Conservation (phyloP, 192 early-diverging fungal species). For the Phycomyces nitens region DNA sequence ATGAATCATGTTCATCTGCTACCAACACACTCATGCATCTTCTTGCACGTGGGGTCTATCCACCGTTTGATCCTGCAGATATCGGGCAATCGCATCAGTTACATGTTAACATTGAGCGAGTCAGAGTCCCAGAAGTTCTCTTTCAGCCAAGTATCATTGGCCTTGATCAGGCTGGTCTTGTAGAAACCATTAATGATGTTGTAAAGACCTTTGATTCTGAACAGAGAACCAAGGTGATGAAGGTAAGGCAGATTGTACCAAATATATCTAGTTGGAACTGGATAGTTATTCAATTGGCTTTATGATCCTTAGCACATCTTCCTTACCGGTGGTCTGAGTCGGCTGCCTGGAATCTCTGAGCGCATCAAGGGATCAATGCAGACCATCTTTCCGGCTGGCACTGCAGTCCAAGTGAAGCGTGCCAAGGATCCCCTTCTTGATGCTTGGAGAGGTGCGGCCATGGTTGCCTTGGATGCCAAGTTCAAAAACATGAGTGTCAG, state of each 20-base stretch:
- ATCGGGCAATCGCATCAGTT: conserved; percentile 73
- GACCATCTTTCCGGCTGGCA: conserved; percentile 59
- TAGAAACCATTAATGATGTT: conserved; percentile 71
- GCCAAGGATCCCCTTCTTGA: conserved; percentile 74
- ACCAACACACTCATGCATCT: conserved; percentile 72
- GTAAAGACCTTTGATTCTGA: conserved; percentile 52
- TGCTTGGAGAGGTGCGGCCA: conserved; percentile 84
- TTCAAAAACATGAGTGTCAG: conserved; percentile 55
- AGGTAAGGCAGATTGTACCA: conserved; percentile 35
- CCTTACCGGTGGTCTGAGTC: conserved; percentile 75
- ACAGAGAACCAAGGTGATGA: conserved; percentile 42
- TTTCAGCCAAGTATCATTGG: conserved; percentile 87
- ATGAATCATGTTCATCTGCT: conserved; percentile 58
- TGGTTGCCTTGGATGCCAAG: conserved; percentile 50
- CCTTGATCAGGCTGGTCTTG: conserved; percentile 83
- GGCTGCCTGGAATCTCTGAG: conserved; percentile 59
- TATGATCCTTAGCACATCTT: conserved; percentile 52
- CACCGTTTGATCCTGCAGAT: conserved; percentile 59
- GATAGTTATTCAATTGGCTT: neutral
- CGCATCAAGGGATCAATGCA: conserved; percentile 61
- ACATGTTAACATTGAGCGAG: conserved; percentile 88
- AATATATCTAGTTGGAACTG: neutral
- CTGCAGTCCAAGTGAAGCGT: conserved; percentile 47
- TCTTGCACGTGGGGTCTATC: conserved; percentile 59
- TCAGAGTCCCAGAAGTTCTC: conserved; percentile 83